Evolutionary conservation across 2,329 filamentous ascomycete genomes (phyloP), one percentile per base, ranked within the genome.

Genomic region (Myriosclerotinia curreyana): DNA sequence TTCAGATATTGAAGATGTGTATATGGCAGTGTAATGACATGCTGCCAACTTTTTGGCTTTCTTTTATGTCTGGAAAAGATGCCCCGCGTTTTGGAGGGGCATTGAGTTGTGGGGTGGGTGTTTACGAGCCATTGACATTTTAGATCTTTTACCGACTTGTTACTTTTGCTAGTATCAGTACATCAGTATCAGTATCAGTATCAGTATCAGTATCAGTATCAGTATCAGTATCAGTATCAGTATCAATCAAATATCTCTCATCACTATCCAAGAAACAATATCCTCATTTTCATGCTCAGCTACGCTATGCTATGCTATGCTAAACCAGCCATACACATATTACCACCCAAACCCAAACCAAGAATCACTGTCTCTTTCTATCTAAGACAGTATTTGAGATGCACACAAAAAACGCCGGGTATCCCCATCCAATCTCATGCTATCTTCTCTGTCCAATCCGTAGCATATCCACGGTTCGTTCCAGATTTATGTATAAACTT

Each of bases 351-450:
- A 28, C 22, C 46, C 22, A 55, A 49, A 5, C 36, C 22, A 28
- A 6, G 28, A 31, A 31, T 31, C 28, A 51, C 34, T 14, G 48
- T 22, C 56, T 25, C 28, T 31, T 31, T 51, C 11, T n/a, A 9
- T 42, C n/a, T n/a, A n/a, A 51, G 5, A 31, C 46, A 51, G 34
- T 48, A 55, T 15, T 22, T 28, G 14, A 60, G 51, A 60, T 40
- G 56, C 56, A 50, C 8, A 51, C 14, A 48, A 36, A 59, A 60
- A 55, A 55, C 56, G 56, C 46, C 56, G 56, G 56, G 56, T 60
- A 60, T 60, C 2, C 56, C 44, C 25, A 50, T 51, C 56, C 46
- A 60, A 50, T 60, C 34, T 60, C 28, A 31, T 31, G 28, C 28
- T 31, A 31, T 31, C 28, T 31, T 38, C 36, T 38, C 36, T 12